Base-by-base conservation (phyloP, 805 yeast genomes). In the Yamadazyma endophytica region DNA sequence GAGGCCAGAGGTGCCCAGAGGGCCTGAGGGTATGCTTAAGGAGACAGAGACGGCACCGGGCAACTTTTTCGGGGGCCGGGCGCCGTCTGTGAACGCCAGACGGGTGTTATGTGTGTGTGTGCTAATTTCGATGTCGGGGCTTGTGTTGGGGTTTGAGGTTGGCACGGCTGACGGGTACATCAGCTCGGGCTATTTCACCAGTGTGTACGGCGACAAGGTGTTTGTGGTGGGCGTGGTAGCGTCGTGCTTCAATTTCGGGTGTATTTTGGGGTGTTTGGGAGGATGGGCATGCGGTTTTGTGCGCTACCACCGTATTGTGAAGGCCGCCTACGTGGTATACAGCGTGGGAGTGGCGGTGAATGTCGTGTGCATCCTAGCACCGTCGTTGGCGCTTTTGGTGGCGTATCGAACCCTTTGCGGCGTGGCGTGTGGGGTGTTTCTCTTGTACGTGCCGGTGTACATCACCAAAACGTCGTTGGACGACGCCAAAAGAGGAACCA, bases 371-470 rank as follows among this genome's bases (percentile, higher is more conserved):
- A 18, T 16, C 19, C 7, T n/a, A 8, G n/a, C 21, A 2, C 11
- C 11, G 8, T 19, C 47, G 5, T 21, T 35, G 7, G 57, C 52
- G 2, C 15, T 30, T 9, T 24, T 35, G 17, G 15, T 26, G 5
- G 14, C 30, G 21, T 21, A 30, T 35, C 36, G 60, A 20, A 20
- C 47, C 11, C 13, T 48, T 6, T 33, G 46, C 20, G 60, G 60
- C 5, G 24, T 52, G 8, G 27, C 46, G 5, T 45, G 56, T 17
- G 64, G 64, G 1, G 32, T 45, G 1, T 29, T 50, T 11, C 40
- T 53, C 17, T 50, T 50, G 2, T 21, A 52, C 2, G 43, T 49
- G 3, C 58, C 61, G 3, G 39, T 54, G 20, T 54, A 48, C 32
- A 42, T 48, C 28, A 39, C 41, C 24, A 49, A 46, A 15, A 26